Base-by-base conservation (phyloP, 2,329 filamentous ascomycete species). In the Aspergillus quadrilineatus region DNA sequence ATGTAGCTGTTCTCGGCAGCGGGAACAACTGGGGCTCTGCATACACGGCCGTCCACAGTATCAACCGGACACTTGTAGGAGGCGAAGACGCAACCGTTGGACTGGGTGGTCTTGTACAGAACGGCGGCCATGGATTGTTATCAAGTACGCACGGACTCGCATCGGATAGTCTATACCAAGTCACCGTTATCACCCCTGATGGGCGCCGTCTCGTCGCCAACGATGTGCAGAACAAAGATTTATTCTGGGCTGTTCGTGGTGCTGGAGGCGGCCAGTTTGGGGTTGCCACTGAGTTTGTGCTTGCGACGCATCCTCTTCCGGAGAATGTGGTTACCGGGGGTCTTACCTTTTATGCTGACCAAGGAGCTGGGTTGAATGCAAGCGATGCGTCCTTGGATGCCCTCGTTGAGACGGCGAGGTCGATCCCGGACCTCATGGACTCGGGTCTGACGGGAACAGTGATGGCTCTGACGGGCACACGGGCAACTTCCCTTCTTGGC, bases 21-120 rank as follows among this genome's bases (percentile, higher is more conserved):
- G 64, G 64, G 3, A 57, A 59, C 6, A 56, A 53, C 14, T 65
- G 63, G 63, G 61, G 61, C 5, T 43, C 52, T 10, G 58, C 46
- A 1, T 53, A 54, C 17, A 29, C 26, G 6, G 34, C 39, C 4
- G 59, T 52, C 4, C 45, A 76, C 74, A 17, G 36, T 14, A 12
- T 56, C 8, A 49, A 51, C 6, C 39, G 61, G 8, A 41, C 54
- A 0, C 75, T 84, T 1, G 77, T 85, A 4, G 81, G 79, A 15
- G 84, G 84, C 4, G 80, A 82, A n/a, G 82, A 82, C 52, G 69
- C 65, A 60, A 80, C 77, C 2, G 81, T 86, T 9, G 83, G 82
- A 26, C 73, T 67, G 0, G 71, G 69, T 4, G 69, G 69, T 5
- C 65, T 60, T 22, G 64, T 67, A 12, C 61, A 66, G n/a, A 67